Conservation (phyloP, 441 rosid genomes). For the Euphorbia celastroides region DNA sequence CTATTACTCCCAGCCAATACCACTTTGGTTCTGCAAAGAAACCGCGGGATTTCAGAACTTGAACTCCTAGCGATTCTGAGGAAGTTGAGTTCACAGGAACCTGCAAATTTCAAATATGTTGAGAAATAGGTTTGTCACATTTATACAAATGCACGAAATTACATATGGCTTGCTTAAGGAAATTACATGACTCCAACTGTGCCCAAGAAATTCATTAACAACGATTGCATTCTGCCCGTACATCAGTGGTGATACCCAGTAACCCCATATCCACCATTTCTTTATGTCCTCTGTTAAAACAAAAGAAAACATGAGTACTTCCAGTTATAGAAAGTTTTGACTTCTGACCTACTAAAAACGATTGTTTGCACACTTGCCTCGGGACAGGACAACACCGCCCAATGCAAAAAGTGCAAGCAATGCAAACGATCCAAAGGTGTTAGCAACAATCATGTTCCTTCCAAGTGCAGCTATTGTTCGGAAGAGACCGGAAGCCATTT, state of each 20-base stretch:
- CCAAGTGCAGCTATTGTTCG: slow-evolving; percentile 50
- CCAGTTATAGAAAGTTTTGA: background rate
- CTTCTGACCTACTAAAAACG: background rate
- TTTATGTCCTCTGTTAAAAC: slow-evolving; percentile 38
- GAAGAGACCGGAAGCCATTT: slow-evolving; percentile 68
- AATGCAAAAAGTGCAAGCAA: slow-evolving; percentile 49
- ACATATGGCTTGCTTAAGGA: background rate
- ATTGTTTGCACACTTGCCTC: slow-evolving; percentile 31
- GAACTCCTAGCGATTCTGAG: slow-evolving; percentile 41
- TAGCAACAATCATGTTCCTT: slow-evolving; percentile 66
- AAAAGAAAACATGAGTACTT: background rate
- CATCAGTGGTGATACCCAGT: slow-evolving; percentile 72
- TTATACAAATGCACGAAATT: background rate
- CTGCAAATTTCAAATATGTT: slow-evolving; percentile 18
- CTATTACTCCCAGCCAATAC: slow-evolving; percentile 78
- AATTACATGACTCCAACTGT: slow-evolving; percentile 56
- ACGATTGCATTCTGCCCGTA: slow-evolving; percentile 65
- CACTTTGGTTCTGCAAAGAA: slow-evolving; percentile 42
- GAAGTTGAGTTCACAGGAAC: slow-evolving; percentile 27
- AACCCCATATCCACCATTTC: slow-evolving; percentile 86
- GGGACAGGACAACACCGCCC: slow-evolving; percentile 67
- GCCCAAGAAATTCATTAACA: slow-evolving; percentile 68
- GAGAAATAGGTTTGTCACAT: background rate
- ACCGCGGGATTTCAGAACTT: slow-evolving; percentile 47
- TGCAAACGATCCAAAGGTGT: slow-evolving; percentile 64